phyloP scores from a whole-genome alignment of 1,139 yeast genomes.

The Diutina rugosa region DNA sequence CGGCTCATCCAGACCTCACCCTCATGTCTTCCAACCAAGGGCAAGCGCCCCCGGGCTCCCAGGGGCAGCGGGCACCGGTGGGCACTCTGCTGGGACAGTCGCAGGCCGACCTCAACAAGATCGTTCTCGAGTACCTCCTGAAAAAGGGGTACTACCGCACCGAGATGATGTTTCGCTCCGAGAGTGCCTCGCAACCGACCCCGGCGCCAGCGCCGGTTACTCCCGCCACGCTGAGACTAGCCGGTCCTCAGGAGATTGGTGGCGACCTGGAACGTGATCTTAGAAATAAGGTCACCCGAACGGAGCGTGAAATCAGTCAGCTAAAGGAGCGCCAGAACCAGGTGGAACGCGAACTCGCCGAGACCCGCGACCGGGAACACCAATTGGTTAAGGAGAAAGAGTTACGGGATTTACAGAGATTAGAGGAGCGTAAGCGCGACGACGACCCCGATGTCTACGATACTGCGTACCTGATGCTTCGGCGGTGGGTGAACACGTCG shows the following conservation, averaged over 20 bases:
- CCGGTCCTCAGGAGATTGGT: slow-evolving; percentile 19
- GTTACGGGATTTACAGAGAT: slow-evolving; percentile 28
- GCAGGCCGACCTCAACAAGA: slow-evolving; percentile 76
- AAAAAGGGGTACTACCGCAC: slow-evolving; percentile 92
- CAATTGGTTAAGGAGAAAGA: slow-evolving; percentile 28
- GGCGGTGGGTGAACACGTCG: slow-evolving; percentile 86
- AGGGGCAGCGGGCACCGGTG: background rate
- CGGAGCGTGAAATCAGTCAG: slow-evolving; percentile 22
- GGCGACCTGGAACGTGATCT: background rate
- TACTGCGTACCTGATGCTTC: slow-evolving; percentile 67
- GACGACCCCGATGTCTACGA: slow-evolving; percentile 58
- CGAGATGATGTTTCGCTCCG: slow-evolving; percentile 87
- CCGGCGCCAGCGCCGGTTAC: slow-evolving; percentile 36
- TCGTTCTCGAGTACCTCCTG: slow-evolving; percentile 82
- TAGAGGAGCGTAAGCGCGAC: slow-evolving; percentile 26
- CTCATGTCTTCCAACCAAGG: background rate
- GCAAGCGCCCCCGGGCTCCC: background rate
- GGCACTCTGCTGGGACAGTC: slow-evolving; percentile 13
- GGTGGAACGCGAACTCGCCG: slow-evolving; percentile 26
- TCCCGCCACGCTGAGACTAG: slow-evolving; percentile 29
- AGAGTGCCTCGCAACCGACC: slow-evolving; percentile 59
- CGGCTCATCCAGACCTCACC: background rate
- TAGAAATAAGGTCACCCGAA: background rate
- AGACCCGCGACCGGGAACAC: slow-evolving; percentile 27
- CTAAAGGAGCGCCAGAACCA: slow-evolving; percentile 22